Evolutionary conservation across 148 eudicot genomes (phyloP).

Genomic region (Vaccinium macrocarpon): DNA sequence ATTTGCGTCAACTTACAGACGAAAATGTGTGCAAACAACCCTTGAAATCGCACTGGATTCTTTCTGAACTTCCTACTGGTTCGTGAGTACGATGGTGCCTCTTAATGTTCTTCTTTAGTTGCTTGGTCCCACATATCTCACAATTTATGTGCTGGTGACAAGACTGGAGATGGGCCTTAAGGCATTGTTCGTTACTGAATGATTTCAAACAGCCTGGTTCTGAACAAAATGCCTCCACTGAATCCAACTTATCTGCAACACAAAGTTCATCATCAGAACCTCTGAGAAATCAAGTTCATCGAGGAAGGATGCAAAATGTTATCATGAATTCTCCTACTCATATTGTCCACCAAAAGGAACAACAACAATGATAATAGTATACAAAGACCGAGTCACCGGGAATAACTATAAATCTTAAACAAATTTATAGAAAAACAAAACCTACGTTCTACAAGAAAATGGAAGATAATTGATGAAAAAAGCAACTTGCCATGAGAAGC

Average conservation of each 20-base stretch:
- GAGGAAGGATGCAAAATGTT: background rate
- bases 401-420: background rate
- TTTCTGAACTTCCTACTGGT: slow-evolving; percentile 24
- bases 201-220: slow-evolving; percentile 82
- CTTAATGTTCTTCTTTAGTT: slow-evolving; percentile 79
- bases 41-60: slow-evolving; percentile 60
- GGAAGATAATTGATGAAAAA: background rate
- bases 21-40: slow-evolving; percentile 71
- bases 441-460: background rate
- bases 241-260: slow-evolving; percentile 62
- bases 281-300: background rate
- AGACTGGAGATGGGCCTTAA: slow-evolving; percentile 59
- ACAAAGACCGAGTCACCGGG: background rate
- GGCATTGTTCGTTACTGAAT: slow-evolving; percentile 63
- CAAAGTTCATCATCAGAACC: background rate
- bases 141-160: slow-evolving; percentile 71
- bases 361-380: background rate
- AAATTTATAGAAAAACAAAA: background rate
- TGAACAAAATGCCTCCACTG: slow-evolving; percentile 65
- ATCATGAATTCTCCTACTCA: background rate
- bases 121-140: slow-evolving; percentile 79
- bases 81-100: slow-evolving; percentile 75
- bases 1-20: slow-evolving; percentile 40
- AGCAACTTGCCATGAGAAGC: slow-evolving; percentile 64
- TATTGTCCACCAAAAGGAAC: background rate